phyloP scores from a whole-genome alignment of 495 filamentous ascomycete genomes.

The Tuber umbilicatum region DNA sequence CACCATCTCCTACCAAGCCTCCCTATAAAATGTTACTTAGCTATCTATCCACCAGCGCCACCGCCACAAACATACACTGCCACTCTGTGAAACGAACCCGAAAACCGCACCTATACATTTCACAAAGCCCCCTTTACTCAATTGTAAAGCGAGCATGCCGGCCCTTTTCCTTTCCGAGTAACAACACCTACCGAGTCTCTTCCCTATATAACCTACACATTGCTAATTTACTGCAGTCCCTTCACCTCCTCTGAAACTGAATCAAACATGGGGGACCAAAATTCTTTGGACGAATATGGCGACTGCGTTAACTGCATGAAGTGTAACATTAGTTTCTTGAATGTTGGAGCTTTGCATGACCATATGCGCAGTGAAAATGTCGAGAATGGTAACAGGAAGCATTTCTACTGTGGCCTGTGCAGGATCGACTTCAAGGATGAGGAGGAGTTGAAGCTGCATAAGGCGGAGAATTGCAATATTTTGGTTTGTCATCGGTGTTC shows the following conservation, averaged over 20 bases:
- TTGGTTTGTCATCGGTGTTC: background rate
- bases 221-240: too few relatives aligned
- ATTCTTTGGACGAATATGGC: too few relatives aligned
- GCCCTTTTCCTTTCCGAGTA: too few relatives aligned
- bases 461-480: background rate
- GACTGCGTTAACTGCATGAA: too few relatives aligned
- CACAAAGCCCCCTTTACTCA: background rate
- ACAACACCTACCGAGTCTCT: too few relatives aligned
- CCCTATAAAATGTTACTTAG: too few relatives aligned
- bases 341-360: background rate
- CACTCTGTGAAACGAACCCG: too few relatives aligned
- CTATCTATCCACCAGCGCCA: too few relatives aligned
- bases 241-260: background rate
- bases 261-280: too few relatives aligned
- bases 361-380: background rate
- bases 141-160: background rate
- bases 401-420: background rate
- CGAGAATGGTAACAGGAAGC: background rate
- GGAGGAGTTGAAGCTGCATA: background rate
- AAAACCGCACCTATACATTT: background rate
- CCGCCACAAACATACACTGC: background rate
- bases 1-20: too few relatives aligned
- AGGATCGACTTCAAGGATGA: background rate
- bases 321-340: background rate
- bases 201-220: too few relatives aligned